A percentile compares a stretch with the other conserved stretches of the same genome.
Evolutionary conservation across 1,284 basidiomycete species (phyloP).

Genomic region (Athelia sp.): DNA sequence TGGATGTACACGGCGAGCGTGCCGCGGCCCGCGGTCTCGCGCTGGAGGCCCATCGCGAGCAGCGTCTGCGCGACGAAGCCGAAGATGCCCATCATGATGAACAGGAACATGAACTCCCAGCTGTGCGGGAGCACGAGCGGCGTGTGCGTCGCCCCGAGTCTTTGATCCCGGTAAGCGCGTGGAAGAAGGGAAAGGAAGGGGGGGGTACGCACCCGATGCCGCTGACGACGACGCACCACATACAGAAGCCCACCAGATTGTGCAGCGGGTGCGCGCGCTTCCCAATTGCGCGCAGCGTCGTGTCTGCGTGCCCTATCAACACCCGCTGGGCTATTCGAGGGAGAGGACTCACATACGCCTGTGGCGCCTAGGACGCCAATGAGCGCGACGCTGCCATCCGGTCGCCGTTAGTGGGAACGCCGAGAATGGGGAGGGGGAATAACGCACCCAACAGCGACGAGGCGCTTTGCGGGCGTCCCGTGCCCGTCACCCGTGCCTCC

Average conservation of each 20-base stretch:
- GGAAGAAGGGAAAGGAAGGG: too few relatives aligned
- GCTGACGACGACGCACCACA: slow-evolving; percentile 54
- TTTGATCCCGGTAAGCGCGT: slow-evolving; percentile 11
- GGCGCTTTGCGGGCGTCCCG: slow-evolving; percentile 36
- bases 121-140: slow-evolving; percentile 43
- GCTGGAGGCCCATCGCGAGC: slow-evolving; percentile 59
- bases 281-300: slow-evolving; percentile 66
- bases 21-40: slow-evolving; percentile 59
- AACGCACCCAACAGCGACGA: slow-evolving; percentile 47
- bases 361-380: too few relatives aligned
- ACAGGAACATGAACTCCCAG: slow-evolving; percentile 38
- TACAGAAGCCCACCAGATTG: slow-evolving; percentile 64
- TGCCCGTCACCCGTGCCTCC: slow-evolving; percentile 17
- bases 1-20: slow-evolving; percentile 60
- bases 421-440: background rate
- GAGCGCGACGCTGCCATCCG: too few relatives aligned
- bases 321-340: too few relatives aligned
- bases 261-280: slow-evolving; percentile 72
- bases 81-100: slow-evolving; percentile 47
- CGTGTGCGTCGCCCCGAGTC: slow-evolving; percentile 37
- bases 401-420: too few relatives aligned
- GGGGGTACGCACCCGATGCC: slow-evolving; percentile 33
- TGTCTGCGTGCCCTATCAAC: too few relatives aligned
- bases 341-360: too few relatives aligned
- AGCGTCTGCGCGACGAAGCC: slow-evolving; percentile 59